Conservation (phyloP, 495 filamentous ascomycete species). For the Stereocaulon alpinum region DNA sequence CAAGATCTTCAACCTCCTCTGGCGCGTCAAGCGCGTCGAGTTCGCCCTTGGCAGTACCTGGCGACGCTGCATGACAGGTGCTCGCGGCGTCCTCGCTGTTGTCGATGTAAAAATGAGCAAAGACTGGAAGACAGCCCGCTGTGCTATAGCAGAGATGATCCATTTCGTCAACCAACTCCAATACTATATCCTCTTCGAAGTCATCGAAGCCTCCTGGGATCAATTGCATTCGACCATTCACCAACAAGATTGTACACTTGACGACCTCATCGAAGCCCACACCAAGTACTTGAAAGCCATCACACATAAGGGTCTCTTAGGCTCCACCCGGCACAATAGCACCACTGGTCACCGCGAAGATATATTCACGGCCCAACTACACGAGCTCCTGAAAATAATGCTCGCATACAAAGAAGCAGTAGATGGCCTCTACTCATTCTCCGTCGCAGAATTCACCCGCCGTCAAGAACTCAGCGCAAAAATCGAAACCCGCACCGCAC, state of each 20-base stretch:
- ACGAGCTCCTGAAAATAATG: conserved; percentile 90
- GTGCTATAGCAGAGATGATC: conserved; percentile 91
- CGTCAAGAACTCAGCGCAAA: conserved; percentile 74
- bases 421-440: conserved; percentile 88
- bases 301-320: conserved; percentile 91
- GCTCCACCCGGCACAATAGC: conserved; percentile 43
- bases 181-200: conserved; percentile 96
- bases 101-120: conserved; percentile 63
- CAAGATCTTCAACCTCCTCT: conserved; percentile 98
- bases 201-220: conserved; percentile 91
- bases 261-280: conserved; percentile 90
- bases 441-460: conserved; percentile 83
- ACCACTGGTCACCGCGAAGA: conserved; percentile 47
- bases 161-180: conserved; percentile 96
- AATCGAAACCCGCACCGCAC: conserved; percentile 53
- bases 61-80: conserved; percentile 93
- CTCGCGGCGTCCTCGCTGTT: conserved; percentile 77
- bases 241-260: conserved; percentile 77
- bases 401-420: conserved; percentile 87
- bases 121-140: conserved; percentile 84
- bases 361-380: conserved; percentile 81
- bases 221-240: conserved; percentile 69
- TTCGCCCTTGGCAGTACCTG: conserved; percentile 85
- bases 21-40: conserved; percentile 96
- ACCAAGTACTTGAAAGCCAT: conserved; percentile 83